Evolutionary conservation across 169 alveolate genomes (phyloP).

Genomic region (Toxoplasma gondii): DNA sequence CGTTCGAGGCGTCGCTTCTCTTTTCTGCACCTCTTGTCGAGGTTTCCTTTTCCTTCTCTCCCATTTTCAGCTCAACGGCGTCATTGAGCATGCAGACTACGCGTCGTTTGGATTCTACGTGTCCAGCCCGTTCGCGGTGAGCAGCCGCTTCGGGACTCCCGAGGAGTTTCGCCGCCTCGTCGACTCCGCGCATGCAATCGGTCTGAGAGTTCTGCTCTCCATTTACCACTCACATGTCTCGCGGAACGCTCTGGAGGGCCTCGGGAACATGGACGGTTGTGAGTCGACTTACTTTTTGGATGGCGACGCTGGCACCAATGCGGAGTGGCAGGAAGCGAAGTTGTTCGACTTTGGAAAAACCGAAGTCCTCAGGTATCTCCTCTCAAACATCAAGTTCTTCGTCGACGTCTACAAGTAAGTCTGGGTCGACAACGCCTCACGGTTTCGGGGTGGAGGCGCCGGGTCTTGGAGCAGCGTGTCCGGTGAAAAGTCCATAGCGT

Average conservation of each 20-base stretch:
- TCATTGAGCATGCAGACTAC: conserved; percentile 91
- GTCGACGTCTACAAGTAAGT: conserved; percentile 81
- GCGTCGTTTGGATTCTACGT: conserved; percentile 92
- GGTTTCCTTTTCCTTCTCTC: conserved; percentile 48
- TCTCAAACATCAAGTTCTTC: conserved; percentile 87
- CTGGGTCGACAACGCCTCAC: not conserved
- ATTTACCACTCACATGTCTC: conserved; percentile 90
- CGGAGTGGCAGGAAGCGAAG: conserved; percentile 79
- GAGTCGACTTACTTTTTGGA: conserved; percentile 88
- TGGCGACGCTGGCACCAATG: conserved; percentile 89
- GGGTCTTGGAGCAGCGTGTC: too few relatives aligned
- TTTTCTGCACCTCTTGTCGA: not conserved
- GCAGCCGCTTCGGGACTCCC: conserved; percentile 91
- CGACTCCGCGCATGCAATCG: conserved; percentile 88
- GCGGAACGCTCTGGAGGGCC: conserved; percentile 89
- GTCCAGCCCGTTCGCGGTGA: conserved; percentile 87
- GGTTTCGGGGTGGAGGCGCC: too few relatives aligned
- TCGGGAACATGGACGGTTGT: conserved; percentile 90
- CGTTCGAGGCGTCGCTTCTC: too few relatives aligned
- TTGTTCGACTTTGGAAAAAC: conserved; percentile 86
- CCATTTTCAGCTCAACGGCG: conserved; percentile 87
- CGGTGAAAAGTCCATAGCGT: too few relatives aligned
- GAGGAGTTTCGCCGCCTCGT: conserved; percentile 89
- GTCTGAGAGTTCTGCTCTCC: conserved; percentile 86
- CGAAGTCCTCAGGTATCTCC: conserved; percentile 90